These are phyloP conservation scores for Xylariaceae sp. DNA, from an alignment of 2,329 filamentous ascomycete genomes.

Conservation along the genomic window DNA sequence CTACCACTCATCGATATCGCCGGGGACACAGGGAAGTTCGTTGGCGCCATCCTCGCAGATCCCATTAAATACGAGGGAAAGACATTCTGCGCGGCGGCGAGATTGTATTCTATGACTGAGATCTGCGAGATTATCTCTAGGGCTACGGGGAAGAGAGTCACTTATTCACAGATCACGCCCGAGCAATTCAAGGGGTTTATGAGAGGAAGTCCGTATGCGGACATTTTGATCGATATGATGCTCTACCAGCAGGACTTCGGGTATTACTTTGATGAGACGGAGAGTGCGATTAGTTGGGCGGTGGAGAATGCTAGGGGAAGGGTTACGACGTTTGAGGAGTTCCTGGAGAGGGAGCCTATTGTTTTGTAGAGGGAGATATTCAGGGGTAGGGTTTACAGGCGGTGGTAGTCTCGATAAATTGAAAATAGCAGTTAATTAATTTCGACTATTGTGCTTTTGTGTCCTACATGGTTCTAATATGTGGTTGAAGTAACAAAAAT, in stretches of 20 bases:
- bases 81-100: conserved; percentile 42
- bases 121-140: conserved; percentile 38
- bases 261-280: conserved; percentile 11
- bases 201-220: not conserved
- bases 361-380: not conserved
- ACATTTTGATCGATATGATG: conserved; percentile 9
- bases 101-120: conserved; percentile 37
- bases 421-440: too few relatives aligned
- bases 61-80: conserved; percentile 43
- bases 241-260: conserved; percentile 8
- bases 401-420: too few relatives aligned
- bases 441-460: too few relatives aligned
- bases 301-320: conserved; percentile 10
- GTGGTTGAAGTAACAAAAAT: too few relatives aligned
- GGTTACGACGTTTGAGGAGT: conserved; percentile 18
- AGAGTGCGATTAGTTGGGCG: conserved; percentile 12
- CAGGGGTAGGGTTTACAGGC: not conserved
- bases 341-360: not conserved
- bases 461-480: too few relatives aligned
- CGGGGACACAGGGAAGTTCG: conserved; percentile 43
- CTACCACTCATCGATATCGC: conserved; percentile 45
- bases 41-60: conserved; percentile 40
- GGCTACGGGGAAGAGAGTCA: conserved; percentile 38
- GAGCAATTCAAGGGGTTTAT: conserved; percentile 10
- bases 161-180: conserved; percentile 13